These are phyloP conservation scores for Populus deltoides DNA, from an alignment of 345 rosid species.

Conservation along the genomic window DNA sequence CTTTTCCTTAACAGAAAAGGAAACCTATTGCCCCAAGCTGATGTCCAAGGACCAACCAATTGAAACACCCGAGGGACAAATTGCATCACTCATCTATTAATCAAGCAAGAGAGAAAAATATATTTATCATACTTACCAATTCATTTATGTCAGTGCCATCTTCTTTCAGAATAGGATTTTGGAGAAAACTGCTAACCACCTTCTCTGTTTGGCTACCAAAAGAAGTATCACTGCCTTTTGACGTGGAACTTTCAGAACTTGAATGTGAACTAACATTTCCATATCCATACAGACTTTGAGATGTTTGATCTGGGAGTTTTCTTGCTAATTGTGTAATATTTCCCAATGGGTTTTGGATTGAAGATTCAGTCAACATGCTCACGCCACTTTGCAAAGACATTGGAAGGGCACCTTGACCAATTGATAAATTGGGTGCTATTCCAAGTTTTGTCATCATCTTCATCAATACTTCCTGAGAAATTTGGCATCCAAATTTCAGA, in stretches of 20 bases:
- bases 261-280: conserved; percentile 31
- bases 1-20: background rate
- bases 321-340: conserved; percentile 38
- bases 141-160: conserved; percentile 40
- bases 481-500: conserved; percentile 29
- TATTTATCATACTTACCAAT: conserved; percentile 32
- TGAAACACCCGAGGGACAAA: background rate
- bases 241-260: conserved; percentile 18
- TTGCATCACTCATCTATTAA: background rate
- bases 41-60: background rate
- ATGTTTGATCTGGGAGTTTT: conserved; percentile 31
- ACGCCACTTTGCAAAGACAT: conserved; percentile 40
- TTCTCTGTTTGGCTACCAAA: conserved; percentile 73
- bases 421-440: conserved; percentile 33
- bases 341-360: conserved; percentile 41
- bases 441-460: conserved; percentile 71
- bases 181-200: conserved; percentile 64
- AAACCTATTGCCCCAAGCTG: background rate
- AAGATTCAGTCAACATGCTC: conserved; percentile 32
- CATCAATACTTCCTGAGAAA: conserved; percentile 47
- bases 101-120: background rate
- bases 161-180: conserved; percentile 57
- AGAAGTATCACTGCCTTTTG: conserved; percentile 33
- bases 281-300: conserved; percentile 32
- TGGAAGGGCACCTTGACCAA: conserved; percentile 42